phyloP scores from a whole-genome alignment of 1,139 yeast species.

The Kodamaea alishanica region DNA sequence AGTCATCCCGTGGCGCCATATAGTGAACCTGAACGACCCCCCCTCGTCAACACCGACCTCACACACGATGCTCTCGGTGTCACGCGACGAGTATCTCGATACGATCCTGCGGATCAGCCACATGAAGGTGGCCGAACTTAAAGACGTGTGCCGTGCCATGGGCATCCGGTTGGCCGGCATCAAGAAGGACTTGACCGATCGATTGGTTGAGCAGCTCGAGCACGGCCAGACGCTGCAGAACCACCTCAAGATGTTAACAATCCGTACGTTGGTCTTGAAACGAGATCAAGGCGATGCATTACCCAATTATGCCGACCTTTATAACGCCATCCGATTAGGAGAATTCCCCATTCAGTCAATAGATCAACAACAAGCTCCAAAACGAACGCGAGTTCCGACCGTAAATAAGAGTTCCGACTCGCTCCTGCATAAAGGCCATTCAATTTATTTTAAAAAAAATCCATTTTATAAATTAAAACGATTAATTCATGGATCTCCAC shows the following conservation, averaged over 20 bases:
- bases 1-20: not conserved
- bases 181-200: conserved; percentile 48
- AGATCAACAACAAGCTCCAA: conserved; percentile 5
- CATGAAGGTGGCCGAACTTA: conserved; percentile 18
- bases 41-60: conserved; percentile 4
- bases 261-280: conserved; percentile 40
- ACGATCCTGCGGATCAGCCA: conserved; percentile 12
- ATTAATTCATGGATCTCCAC: conserved; percentile 46
- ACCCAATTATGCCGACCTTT: conserved; percentile 35
- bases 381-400: conserved; percentile 2
- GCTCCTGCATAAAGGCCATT: conserved; percentile 26
- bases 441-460: conserved; percentile 44
- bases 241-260: conserved; percentile 38
- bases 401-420: conserved; percentile 14
- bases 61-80: conserved; percentile 1
- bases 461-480: conserved; percentile 51
- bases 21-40: conserved; percentile 5
- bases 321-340: conserved; percentile 19
- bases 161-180: conserved; percentile 47
- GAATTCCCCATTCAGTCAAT: conserved; percentile 5
- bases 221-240: conserved; percentile 36
- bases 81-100: conserved; percentile 10
- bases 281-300: conserved; percentile 30
- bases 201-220: conserved; percentile 39
- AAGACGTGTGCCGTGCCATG: conserved; percentile 29